Evolutionary conservation across 1,139 yeast species (phyloP), one percentile per base, ranked within the genome.

Genomic region (Candida neerlandica): DNA sequence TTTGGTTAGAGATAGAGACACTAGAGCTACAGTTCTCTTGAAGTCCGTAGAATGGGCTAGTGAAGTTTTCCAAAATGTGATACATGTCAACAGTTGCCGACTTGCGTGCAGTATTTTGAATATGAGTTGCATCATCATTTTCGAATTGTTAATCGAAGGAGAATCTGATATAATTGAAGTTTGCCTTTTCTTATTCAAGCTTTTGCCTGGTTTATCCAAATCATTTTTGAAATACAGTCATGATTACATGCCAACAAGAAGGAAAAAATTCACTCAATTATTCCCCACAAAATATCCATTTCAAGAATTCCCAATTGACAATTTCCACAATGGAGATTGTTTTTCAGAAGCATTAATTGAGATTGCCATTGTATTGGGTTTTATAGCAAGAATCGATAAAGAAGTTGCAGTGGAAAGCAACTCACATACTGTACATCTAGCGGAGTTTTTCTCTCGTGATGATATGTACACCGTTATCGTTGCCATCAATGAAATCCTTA

Each of bases 341-440:
- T 73, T 87, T 54, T 90, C 86, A 38, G 97, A 90, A 63, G 73
- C 87, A 1, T 70, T 89, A 52, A 73, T 88, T 47, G 97, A 90
- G 63, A 63, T 89, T 48, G 75, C 86, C 18, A 76, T 85, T 5
- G 70, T 85, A 15, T 82, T 86, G 51, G 71, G 82, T 35, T 81
- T 76, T 58, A 68, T 85, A 46, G 76, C 86, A 12, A 75, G 73
- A 55, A 75, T 82, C 51, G 82, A 82, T 27, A 75, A 72, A 54
- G 60, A 56, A 9, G 69, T 79, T 12, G 76, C 80, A 19, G 82
- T 84, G 21, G 74, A 77, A 18, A 81, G 84, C 21, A 68, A 55
- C 53, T 49, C 53, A 27, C 59, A 63, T 49, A 70, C 74, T 45
- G 65, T 72, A 51, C 73, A 72, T 50, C 63, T 71, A 45, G 70